These are phyloP conservation scores for Passalora sequoiae DNA, from an alignment of 2,329 filamentous ascomycete species.

Conservation along the genomic window DNA sequence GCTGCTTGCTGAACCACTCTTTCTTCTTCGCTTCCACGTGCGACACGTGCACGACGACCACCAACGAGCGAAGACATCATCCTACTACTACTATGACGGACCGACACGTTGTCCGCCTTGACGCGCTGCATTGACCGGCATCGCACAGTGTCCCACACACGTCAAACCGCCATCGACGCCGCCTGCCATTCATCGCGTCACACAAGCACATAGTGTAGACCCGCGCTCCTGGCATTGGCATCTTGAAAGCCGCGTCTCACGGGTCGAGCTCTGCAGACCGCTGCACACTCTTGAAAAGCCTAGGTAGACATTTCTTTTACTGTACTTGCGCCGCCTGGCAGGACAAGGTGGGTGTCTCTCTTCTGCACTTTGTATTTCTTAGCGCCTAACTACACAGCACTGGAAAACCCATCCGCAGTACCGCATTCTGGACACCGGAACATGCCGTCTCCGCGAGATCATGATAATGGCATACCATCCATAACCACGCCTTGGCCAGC, in stretches of 20 bases:
- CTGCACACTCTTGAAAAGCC: not conserved
- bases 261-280: not conserved
- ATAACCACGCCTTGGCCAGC: constrained; percentile 26
- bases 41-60: not conserved
- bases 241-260: not conserved
- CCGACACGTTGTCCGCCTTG: not conserved
- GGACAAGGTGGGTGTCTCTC: too few species aligned
- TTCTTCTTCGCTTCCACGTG: not conserved
- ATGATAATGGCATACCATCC: constrained; percentile 11
- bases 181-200: not conserved
- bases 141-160: not conserved
- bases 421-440: too few species aligned
- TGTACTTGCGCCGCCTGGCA: too few species aligned
- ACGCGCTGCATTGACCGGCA: too few species aligned
- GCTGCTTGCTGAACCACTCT: not conserved
- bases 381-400: too few species aligned
- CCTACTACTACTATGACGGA: too few species aligned
- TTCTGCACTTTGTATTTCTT: too few species aligned
- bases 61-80: too few species aligned
- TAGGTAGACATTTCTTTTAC: not conserved
- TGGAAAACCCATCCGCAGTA: too few species aligned
- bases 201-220: not conserved
- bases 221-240: not conserved
- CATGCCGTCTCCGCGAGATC: constrained; percentile 8
- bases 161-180: constrained; percentile 1